These are phyloP conservation scores for Termitomyces sp. DNA, from an alignment of 768 basidiomycete species.

Conservation along the genomic window DNA sequence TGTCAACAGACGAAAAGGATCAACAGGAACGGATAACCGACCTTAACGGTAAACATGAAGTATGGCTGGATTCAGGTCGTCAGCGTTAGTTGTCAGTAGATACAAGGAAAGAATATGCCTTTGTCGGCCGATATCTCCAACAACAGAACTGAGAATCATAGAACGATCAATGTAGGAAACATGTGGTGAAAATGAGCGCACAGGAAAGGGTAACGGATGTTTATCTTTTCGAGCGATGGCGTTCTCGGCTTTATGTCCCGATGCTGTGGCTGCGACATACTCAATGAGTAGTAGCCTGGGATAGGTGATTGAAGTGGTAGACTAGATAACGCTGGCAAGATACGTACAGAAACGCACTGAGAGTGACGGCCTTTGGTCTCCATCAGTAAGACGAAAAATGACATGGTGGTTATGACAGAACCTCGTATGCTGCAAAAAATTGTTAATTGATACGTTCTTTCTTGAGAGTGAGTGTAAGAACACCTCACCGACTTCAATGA, in stretches of 20 bases:
- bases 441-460: not conserved
- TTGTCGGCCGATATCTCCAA: slow-evolving; percentile 78
- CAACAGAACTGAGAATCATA: slow-evolving; percentile 56
- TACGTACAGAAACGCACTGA: slow-evolving; percentile 82
- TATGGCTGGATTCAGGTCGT: slow-evolving; percentile 45
- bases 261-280: slow-evolving; percentile 69
- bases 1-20: slow-evolving; percentile 1
- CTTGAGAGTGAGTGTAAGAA: not conserved
- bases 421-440: slow-evolving; percentile 55
- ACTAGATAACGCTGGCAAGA: not conserved
- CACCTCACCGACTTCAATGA: slow-evolving; percentile 35
- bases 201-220: slow-evolving; percentile 60
- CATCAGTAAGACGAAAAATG: not conserved
- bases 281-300: slow-evolving; percentile 76
- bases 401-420: slow-evolving; percentile 17
- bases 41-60: slow-evolving; percentile 88
- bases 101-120: slow-evolving; percentile 32
- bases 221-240: slow-evolving; percentile 82
- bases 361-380: slow-evolving; percentile 56
- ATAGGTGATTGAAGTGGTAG: not conserved
- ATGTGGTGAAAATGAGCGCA: slow-evolving; percentile 12
- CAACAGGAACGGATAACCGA: slow-evolving; percentile 15
- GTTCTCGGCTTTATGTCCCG: slow-evolving; percentile 53
- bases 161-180: not conserved
- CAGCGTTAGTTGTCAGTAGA: not conserved